Conservation (phyloP, 257 asterid genomes). For the Hygrophila difformis region DNA sequence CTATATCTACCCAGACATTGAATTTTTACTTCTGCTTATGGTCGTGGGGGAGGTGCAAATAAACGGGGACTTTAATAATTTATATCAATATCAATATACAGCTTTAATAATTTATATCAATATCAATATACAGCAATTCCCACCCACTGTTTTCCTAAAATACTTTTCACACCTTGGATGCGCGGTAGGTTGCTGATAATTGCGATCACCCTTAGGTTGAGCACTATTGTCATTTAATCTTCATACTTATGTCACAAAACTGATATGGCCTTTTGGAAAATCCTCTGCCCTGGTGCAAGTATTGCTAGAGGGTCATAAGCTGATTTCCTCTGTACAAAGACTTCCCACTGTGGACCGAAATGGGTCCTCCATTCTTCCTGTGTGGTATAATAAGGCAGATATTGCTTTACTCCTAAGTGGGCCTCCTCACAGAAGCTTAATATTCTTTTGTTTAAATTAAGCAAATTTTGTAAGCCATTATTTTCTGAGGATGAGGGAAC, state of each 20-base stretch:
- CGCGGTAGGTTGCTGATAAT: conserved; percentile 9
- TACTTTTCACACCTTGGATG: no score
- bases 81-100: conserved; percentile 19
- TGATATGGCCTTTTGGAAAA: conserved; percentile 57
- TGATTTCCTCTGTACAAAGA: conserved; percentile 59
- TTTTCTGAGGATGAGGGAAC: conserved; percentile 35
- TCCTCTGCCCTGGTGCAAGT: conserved; percentile 90
- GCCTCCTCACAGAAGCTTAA: conserved; percentile 51
- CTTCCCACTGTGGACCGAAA: conserved; percentile 68
- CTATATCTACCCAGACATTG: conserved; percentile 3
- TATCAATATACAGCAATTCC: conserved; percentile 23
- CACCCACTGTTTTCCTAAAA: conserved; percentile 5
- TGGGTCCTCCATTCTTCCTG: conserved; percentile 76
- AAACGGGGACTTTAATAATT: conserved; percentile 23
- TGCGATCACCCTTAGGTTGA: conserved; percentile 5
- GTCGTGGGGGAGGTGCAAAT: conserved; percentile 26
- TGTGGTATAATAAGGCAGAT: conserved; percentile 59
- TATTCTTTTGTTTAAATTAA: conserved; percentile 43
- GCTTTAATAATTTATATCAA: conserved; percentile 20
- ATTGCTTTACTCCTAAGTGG: conserved; percentile 70
- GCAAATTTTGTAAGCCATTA: conserved; percentile 35
- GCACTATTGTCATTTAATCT: conserved; percentile 4
- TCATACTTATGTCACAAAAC: conserved; percentile 33
- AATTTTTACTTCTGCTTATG: conserved; percentile 31
- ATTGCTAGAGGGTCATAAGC: conserved; percentile 78